A percentile compares a stretch with the other conserved stretches of the same genome.
Evolutionary conservation across 1,284 basidiomycete genomes (phyloP).

Genomic region (Pseudozyma tsukubaensis): DNA sequence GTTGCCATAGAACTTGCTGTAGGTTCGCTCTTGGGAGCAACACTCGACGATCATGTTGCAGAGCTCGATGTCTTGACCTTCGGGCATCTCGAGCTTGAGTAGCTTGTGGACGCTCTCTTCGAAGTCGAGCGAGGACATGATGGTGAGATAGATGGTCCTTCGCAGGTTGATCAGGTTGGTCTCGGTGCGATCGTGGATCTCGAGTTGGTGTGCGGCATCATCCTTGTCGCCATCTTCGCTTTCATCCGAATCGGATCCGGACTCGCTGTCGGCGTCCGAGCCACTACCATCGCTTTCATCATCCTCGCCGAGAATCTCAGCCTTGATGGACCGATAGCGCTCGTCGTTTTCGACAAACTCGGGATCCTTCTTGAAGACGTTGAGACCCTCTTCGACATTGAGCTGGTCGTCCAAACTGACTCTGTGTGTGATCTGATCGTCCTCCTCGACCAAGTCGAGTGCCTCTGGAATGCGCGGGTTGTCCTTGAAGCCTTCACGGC

Average conservation of each 20-base stretch:
- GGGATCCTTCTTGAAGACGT: constrained; percentile 94
- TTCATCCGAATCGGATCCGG: constrained; percentile 68
- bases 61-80: constrained; percentile 94
- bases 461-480: constrained; percentile 93
- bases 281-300: constrained; percentile 47
- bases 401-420: constrained; percentile 91
- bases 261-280: constrained; percentile 41
- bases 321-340: constrained; percentile 89
- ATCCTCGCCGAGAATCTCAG: constrained; percentile 84
- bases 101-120: constrained; percentile 99
- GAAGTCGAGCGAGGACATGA: constrained; percentile 82
- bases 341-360: constrained; percentile 91
- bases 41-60: constrained; percentile 99
- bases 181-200: constrained; percentile 93
- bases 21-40: constrained; percentile 98
- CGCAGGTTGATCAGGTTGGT: constrained; percentile 96
- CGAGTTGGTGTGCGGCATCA: constrained; percentile 70
- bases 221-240: constrained; percentile 76
- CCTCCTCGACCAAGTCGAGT: constrained; percentile 95
- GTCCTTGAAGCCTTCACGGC: constrained; percentile 98
- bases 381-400: constrained; percentile 91
- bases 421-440: constrained; percentile 90
- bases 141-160: constrained; percentile 93
- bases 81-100: constrained; percentile 88
- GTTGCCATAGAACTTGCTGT: constrained; percentile 94